Percentiles rank a stretch among this genome's conserved stretches.
phyloP scores from a whole-genome alignment of 2,329 filamentous ascomycete species.

The Raffaelea albimanens region DNA sequence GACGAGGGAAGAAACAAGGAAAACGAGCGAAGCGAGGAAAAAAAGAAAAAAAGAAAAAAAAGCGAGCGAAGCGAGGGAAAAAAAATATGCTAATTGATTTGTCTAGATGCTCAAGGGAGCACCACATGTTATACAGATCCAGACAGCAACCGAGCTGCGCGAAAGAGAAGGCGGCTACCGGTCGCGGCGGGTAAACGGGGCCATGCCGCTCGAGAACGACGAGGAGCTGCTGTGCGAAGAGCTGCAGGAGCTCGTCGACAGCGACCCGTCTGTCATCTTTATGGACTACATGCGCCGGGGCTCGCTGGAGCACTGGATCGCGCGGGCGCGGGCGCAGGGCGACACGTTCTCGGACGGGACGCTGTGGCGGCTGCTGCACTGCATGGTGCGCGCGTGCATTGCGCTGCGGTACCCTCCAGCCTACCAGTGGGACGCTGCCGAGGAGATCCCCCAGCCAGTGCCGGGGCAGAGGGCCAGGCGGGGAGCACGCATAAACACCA shows the following conservation, averaged over 20 bases:
- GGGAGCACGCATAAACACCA: neutral
- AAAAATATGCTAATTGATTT: too few relatives aligned
- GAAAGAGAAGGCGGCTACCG: neutral
- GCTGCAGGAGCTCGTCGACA: neutral
- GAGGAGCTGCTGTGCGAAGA: too few relatives aligned
- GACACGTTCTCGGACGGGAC: neutral
- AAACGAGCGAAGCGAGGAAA: too few relatives aligned
- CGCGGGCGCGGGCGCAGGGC: neutral
- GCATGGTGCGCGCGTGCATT: constrained; percentile 12
- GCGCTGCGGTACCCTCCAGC: constrained; percentile 11
- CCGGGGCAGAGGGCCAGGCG: neutral
- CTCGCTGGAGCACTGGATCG: constrained; percentile 8
- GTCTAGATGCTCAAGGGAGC: constrained; percentile 4
- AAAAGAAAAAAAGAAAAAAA: too few relatives aligned
- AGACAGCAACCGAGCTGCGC: constrained; percentile 4
- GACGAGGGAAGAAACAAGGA: too few relatives aligned
- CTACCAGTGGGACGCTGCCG: neutral
- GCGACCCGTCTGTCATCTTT: constrained; percentile 1
- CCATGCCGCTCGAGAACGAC: neutral
- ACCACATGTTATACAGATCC: constrained; percentile 6
- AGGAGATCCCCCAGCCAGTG: too few relatives aligned
- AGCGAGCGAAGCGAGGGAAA: too few relatives aligned
- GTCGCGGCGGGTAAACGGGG: neutral
- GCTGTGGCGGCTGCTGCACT: constrained; percentile 12
- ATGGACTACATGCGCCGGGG: constrained; percentile 8